A percentile compares a stretch with the other conserved stretches of the same genome.
These are phyloP conservation scores for Rugonectria rugulosa DNA, from an alignment of 2,329 filamentous ascomycete genomes.

Conservation along the genomic window DNA sequence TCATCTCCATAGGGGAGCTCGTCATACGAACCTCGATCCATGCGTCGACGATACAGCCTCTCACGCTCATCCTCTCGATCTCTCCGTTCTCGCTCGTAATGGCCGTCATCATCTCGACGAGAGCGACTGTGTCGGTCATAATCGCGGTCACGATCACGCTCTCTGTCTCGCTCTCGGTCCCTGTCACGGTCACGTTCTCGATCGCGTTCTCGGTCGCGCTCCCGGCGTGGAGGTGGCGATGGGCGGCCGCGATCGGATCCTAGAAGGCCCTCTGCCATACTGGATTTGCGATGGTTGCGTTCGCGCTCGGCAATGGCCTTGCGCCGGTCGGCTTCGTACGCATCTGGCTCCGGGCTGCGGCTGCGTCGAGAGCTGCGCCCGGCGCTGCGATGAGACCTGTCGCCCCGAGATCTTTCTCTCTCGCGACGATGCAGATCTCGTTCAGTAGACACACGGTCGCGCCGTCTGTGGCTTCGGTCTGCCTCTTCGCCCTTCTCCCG, in stretches of 20 bases:
- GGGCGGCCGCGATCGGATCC: conserved; percentile 58
- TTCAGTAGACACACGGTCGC: conserved; percentile 63
- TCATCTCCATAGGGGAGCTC: conserved; percentile 91
- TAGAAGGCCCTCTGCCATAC: conserved; percentile 70
- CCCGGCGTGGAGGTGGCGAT: conserved; percentile 51
- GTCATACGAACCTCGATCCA: conserved; percentile 78
- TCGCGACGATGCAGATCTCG: conserved; percentile 67
- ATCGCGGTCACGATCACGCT: conserved; percentile 52
- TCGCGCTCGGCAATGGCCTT: conserved; percentile 95
- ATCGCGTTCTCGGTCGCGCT: conserved; percentile 53
- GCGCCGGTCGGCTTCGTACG: conserved; percentile 93
- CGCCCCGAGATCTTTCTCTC: conserved; percentile 64
- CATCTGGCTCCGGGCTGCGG: conserved; percentile 89
- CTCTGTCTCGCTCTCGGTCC: conserved; percentile 49
- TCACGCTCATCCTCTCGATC: conserved; percentile 92
- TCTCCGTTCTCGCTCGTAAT: conserved; percentile 86
- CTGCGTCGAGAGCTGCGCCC: conserved; percentile 70
- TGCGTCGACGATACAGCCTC: conserved; percentile 81
- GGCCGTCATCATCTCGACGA: conserved; percentile 68
- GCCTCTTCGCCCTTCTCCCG: conserved; percentile 88
- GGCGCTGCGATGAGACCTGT: conserved; percentile 68
- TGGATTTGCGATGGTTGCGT: conserved; percentile 86
- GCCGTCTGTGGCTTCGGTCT: conserved; percentile 69
- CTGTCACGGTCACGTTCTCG: conserved; percentile 52
- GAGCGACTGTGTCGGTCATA: conserved; percentile 60